Evolutionary conservation across 1,284 basidiomycete genomes (phyloP), one percentile per base, ranked within the genome.

Genomic region (Xerocomus nothofagi): DNA sequence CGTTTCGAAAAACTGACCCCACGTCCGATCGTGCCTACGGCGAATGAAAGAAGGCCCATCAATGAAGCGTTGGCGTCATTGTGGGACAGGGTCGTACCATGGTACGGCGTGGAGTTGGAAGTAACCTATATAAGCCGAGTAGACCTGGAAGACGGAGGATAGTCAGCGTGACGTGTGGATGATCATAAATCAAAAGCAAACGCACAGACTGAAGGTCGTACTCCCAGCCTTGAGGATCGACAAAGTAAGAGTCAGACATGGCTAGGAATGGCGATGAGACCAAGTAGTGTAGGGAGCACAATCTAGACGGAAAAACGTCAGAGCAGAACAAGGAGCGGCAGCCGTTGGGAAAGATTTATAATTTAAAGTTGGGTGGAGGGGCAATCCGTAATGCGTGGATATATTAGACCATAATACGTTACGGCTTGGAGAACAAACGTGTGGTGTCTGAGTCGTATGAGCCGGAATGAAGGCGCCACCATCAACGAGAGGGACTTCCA

Each of bases 131-230:
- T 90, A 93, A 11, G 86, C 88, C 11, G 89, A 84, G 65, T 92
- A 93, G 15, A 92, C 80, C 86, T 87, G 51, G 30, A 31, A 37
- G 38, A 39, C 12, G 10, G 31, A 3, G 29, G 2, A 18, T 23
- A 23, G 6, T 65, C 21, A 55, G 37, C 6, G 10, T 11, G 21
- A 24, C 20, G 26, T 6, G 18, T 27, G 20, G n/a, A 26, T 15
- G 26, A 15, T 36, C 23, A 30, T n/a, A n/a, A n/a, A n/a, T n/a
- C n/a, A n/a, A n/a, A 6, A 26, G 15, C 2, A 23, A 14, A 68
- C 77, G 45, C 53, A 89, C 87, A 37, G 90, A 92, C 59, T 93
- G 91, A 12, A 93, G 76, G 67, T 93, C 91, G 59, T 84, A 87
- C 58, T 91, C 83, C 82, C 88, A 93, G 26, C 88, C 88, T 55